phyloP scores from a whole-genome alignment of 768 basidiomycete species.

The Kondoa malvinella region DNA sequence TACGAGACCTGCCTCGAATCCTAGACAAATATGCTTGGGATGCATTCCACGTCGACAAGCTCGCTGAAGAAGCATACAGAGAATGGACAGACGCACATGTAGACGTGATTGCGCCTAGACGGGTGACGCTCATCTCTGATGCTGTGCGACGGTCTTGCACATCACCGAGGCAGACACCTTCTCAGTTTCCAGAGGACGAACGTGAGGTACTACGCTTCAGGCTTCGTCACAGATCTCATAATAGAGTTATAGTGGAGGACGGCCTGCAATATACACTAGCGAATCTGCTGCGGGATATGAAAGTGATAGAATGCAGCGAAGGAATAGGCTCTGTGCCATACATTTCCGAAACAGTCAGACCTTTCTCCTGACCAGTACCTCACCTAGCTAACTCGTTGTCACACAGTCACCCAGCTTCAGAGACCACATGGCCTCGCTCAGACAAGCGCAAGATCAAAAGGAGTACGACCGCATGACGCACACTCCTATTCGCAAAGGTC shows the following conservation, averaged over 20 bases:
- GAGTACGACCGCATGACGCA: neutral
- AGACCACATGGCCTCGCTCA: neutral
- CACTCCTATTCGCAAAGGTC: neutral
- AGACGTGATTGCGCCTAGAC: neutral
- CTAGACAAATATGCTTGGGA: neutral
- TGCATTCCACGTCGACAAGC: neutral
- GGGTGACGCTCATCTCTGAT: neutral
- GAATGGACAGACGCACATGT: neutral
- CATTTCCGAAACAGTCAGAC: neutral
- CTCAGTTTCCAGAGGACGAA: neutral
- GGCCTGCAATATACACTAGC: neutral
- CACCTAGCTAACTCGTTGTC: neutral
- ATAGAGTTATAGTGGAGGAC: neutral
- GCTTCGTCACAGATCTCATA: neutral
- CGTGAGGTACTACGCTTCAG: neutral
- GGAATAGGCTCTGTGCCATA: neutral
- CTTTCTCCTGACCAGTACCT: neutral
- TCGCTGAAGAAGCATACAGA: neutral
- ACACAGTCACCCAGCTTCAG: neutral
- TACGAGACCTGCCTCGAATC: neutral
- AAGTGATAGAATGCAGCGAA: neutral
- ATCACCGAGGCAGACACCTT: neutral
- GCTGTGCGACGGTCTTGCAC: neutral
- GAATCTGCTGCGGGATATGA: neutral
- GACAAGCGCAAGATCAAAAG: neutral